Base-by-base conservation (phyloP, 202 grass and related monocot species). In the Dendrocalamus latiflorus region DNA sequence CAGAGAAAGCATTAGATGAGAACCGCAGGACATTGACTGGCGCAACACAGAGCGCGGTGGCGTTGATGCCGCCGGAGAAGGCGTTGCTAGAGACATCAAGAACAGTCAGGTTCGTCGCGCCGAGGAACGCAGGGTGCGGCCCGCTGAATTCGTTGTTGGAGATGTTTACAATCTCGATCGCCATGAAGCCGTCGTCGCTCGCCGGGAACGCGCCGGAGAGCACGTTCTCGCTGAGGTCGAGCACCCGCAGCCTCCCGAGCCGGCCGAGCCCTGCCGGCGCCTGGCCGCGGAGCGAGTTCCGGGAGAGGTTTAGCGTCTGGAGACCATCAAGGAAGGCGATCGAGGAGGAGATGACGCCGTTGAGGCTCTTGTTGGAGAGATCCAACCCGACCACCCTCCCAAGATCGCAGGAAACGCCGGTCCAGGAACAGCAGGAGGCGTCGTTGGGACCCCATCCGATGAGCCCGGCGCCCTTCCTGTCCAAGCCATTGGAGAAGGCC, bases 161-260 rank as follows among this genome's bases (percentile, higher is more conserved):
- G 55, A 93, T n/a, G 76, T 98, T 98, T 69, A 98, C 63, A 68
- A 78, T 54, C 77, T 83, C 65, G 77, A 95, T 88, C 37, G 80
- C 81, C 43, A 65, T 74, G 68, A 98, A 91, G 57, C 59, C 87
- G 0, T 1, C 68, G 47, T 53, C 64, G 20, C 34, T 55, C 1
- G 50, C 8, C 1, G 85, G 89, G 68, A 95, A 82, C 53, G 65
- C 8, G 26, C 93, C 93, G 61, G 77, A 85, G 69, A 98, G 85
- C 28, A 1, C 60, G 77, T 98, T 98, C n/a, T 16, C 45, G 86
- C 95, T 98, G 81, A 98, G 91, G 90, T 98, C 83, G 70, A 98
- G 91, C 17, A 26, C 33, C 41, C 86, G 80, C 59, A 98, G 67
- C 26, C 43, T 61, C 12, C 36, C 4, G 26, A 98, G 86, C 43